Evolutionary conservation across 768 basidiomycete species (phyloP), one percentile per base, ranked within the genome.

Genomic region (Auricularia auricula-judae): DNA sequence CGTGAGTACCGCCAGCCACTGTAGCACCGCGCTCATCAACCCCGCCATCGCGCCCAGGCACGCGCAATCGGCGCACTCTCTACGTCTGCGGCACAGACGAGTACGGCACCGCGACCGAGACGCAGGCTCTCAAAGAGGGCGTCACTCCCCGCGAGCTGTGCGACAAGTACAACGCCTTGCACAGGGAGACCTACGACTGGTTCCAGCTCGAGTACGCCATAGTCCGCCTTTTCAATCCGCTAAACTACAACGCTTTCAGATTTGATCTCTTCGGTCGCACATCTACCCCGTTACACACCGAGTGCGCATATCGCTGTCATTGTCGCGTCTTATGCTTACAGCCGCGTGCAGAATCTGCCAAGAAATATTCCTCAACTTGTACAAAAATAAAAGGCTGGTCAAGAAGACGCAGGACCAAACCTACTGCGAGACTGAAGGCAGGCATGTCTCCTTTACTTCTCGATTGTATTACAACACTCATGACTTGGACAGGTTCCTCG

Each of bases 41-140:
- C 47, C 5, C 5, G 4, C 8, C 23, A 7, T 8, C 18, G 11
- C 1, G 35, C 33, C 4, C 62, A 80, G 79, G 84, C 39, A 89
- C 92, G 36, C 80, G 89, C 70, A 97, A 98, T 79, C 81, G 89
- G 70, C 86, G 87, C 54, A 96, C 93, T 0, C 80, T 98, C 36
- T 99, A 96, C 73, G 82, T 99, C 64, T 99, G 97, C 75, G 97
- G 97, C 34, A 98, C 97, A 3, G 97, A 99, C 72, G 97, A 99
- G 76, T 99, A 99, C 71, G 97, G 97, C n/a, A 99, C 97, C 5
- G 96, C 97, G 0, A 97, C 97, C 0, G 97, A 99, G 79, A 98
- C 95, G 2, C 95, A 97, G 74, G 96, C 97, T 3, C 74, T 93
- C 65, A 93, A 93, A 72, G 93, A 96, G 72, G 85, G 86, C 0